These are phyloP conservation scores for Zoysia matrella DNA, from an alignment of 202 grass and related monocot genomes.

Conservation along the genomic window DNA sequence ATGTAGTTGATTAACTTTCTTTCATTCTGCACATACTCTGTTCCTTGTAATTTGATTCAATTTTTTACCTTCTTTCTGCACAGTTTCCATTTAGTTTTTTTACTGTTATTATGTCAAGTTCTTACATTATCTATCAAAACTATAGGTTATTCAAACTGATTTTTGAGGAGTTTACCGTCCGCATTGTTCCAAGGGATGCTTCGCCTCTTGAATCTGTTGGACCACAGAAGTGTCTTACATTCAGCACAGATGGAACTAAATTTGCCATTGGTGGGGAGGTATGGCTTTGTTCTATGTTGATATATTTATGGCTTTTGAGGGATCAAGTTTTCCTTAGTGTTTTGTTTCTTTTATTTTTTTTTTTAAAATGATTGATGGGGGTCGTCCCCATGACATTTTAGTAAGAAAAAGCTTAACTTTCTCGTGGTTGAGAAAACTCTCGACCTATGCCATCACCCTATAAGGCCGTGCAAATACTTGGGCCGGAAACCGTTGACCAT, in stretches of 20 bases:
- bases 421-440: too few species aligned
- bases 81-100: conserved; percentile 8
- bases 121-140: conserved; percentile 23
- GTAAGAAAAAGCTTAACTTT: too few species aligned
- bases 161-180: conserved; percentile 60
- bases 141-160: conserved; percentile 77
- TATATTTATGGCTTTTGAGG: conserved; percentile 2
- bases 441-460: too few species aligned
- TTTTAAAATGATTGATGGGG: too few species aligned
- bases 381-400: too few species aligned
- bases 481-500: too few species aligned
- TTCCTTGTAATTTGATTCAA: conserved; percentile 3
- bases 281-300: conserved; percentile 16
- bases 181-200: conserved; percentile 64
- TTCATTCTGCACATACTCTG: neutral
- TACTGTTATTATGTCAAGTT: conserved; percentile 22
- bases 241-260: conserved; percentile 94
- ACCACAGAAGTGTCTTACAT: conserved; percentile 88
- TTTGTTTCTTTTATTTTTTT: neutral
- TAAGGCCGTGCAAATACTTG: too few species aligned
- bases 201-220: conserved; percentile 74
- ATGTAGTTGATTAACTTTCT: neutral
- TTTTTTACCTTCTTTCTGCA: neutral
- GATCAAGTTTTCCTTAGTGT: neutral
- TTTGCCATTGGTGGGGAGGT: conserved; percentile 93